Percentiles rank a stretch among this genome's conserved stretches.
Evolutionary conservation across 257 asterid genomes (phyloP).

Genomic region (Nicotiana obtusifolia): DNA sequence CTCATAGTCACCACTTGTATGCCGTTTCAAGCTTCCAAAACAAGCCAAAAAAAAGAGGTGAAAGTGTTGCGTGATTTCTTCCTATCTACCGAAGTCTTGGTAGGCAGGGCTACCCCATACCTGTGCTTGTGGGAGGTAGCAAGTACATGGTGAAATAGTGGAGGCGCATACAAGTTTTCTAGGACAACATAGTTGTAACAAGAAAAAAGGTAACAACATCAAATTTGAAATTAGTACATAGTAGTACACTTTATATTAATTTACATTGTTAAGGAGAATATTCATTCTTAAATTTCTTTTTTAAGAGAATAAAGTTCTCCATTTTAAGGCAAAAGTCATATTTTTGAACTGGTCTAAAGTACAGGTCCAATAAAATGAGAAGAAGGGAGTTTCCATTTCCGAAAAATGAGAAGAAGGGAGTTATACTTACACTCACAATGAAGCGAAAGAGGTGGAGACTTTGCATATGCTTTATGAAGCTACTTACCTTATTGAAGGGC

Average conservation of each 20-base stretch:
- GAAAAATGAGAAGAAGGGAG: background rate
- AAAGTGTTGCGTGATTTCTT: background rate
- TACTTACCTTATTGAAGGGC: background rate
- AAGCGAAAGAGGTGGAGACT: background rate
- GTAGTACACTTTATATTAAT: background rate
- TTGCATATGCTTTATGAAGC: background rate
- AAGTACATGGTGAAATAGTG: background rate
- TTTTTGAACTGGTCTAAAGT: conserved; percentile 2
- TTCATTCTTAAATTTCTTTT: no score
- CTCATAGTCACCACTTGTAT: no score
- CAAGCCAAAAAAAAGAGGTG: background rate
- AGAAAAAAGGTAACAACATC: background rate
- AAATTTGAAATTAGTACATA: background rate
- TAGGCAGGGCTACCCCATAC: background rate
- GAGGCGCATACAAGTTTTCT: background rate
- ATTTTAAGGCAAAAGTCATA: background rate
- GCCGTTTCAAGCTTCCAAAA: no score
- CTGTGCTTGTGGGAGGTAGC: background rate
- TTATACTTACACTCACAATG: background rate
- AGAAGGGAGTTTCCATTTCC: background rate
- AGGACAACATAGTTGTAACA: background rate
- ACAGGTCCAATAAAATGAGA: background rate
- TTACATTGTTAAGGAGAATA: background rate
- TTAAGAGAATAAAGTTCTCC: no score
- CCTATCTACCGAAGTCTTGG: background rate